A percentile compares a stretch with the other conserved stretches of the same genome.
These are phyloP conservation scores for Gracilaria domingensis DNA, from an alignment of 23 red algal genomes.

Conservation along the genomic window DNA sequence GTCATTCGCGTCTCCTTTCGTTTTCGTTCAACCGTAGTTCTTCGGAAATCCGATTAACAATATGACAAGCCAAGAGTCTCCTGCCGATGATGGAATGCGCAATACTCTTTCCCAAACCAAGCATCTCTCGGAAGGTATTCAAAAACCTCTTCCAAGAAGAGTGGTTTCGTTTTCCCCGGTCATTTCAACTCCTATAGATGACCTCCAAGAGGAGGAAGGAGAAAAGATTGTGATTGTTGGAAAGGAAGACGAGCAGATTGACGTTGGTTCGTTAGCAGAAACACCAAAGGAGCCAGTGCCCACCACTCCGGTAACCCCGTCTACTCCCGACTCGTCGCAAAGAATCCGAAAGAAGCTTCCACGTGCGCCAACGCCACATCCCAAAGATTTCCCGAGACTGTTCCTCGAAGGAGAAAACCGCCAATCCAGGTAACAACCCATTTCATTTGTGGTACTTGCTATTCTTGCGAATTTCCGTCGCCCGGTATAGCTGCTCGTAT, in stretches of 20 bases:
- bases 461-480: constrained; percentile 82
- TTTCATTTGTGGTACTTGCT: constrained; percentile 84
- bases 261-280: neutral
- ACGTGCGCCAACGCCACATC: constrained; percentile 53
- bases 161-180: constrained; percentile 26
- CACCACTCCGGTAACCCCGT: constrained; percentile 17
- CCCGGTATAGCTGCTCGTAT: constrained; percentile 90
- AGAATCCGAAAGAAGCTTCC: constrained; percentile 35
- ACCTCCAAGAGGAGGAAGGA: constrained; percentile 3
- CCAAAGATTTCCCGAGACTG: constrained; percentile 40
- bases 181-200: constrained; percentile 11
- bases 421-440: neutral
- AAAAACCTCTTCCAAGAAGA: constrained; percentile 22
- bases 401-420: constrained; percentile 21
- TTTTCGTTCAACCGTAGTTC: neutral
- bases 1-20: neutral
- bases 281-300: neutral
- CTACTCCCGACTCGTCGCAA: constrained; percentile 22
- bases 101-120: neutral
- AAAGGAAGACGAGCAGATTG: neutral
- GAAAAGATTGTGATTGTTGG: neutral
- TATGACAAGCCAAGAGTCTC: constrained; percentile 17
- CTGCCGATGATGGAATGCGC: neutral
- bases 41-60: neutral
- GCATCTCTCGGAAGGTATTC: neutral